A percentile compares a stretch with the other conserved stretches of the same genome.
Evolutionary conservation across 1,284 basidiomycete genomes (phyloP).

Genomic region (Moesziomyces sp.): DNA sequence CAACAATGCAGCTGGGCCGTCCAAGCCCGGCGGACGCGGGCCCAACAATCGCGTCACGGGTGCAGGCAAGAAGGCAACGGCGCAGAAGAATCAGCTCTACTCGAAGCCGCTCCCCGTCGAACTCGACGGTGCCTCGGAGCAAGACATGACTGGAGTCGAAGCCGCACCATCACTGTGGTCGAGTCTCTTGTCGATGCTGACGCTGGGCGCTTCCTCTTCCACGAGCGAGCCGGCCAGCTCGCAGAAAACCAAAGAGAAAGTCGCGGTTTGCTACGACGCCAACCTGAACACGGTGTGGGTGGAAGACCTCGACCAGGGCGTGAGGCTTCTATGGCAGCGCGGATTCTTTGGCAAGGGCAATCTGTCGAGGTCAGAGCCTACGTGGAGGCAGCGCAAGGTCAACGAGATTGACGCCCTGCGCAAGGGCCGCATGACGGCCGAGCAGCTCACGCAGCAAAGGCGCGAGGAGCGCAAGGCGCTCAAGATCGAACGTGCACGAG

Average conservation of each 20-base stretch:
- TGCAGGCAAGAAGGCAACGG: conserved; percentile 57
- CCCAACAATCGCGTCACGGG: conserved; percentile 33
- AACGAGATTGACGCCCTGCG: conserved; percentile 70
- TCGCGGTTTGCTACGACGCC: conserved; percentile 44
- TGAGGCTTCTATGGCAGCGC: conserved; percentile 79
- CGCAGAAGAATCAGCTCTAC: conserved; percentile 53
- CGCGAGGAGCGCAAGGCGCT: conserved; percentile 62
- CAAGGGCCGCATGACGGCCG: conserved; percentile 61
- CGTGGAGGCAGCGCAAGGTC: conserved; percentile 74
- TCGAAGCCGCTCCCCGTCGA: conserved; percentile 48
- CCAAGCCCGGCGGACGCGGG: conserved; percentile 16
- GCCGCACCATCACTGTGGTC: conserved; percentile 17
- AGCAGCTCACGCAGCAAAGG: conserved; percentile 63
- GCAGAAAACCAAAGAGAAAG: conserved; percentile 24
- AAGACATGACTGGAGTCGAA: background rate
- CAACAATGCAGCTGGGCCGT: conserved; percentile 37
- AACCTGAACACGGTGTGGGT: conserved; percentile 56
- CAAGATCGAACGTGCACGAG: conserved; percentile 65
- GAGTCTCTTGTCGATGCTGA: conserved; percentile 17
- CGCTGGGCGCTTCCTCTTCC: conserved; percentile 25
- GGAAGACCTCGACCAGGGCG: conserved; percentile 46
- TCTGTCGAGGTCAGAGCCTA: conserved; percentile 91
- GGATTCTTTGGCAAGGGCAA: conserved; percentile 98
- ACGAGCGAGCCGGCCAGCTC: background rate
- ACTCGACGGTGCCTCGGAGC: conserved; percentile 5